A percentile compares a stretch with the other conserved stretches of the same genome.
phyloP scores from a whole-genome alignment of 306 rosid genomes.

The Quercus agrifolia region DNA sequence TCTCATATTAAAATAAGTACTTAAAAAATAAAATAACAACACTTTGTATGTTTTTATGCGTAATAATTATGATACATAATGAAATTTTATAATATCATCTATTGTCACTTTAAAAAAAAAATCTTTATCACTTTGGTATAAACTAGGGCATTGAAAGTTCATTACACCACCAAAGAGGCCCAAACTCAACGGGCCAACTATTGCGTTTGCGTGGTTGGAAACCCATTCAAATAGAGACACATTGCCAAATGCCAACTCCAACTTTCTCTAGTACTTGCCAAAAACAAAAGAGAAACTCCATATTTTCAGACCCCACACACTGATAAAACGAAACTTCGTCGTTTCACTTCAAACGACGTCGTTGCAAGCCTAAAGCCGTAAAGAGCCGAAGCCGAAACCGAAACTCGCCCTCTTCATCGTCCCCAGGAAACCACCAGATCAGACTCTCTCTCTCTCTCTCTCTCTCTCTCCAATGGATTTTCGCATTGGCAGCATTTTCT shows the following conservation, averaged over 20 bases:
- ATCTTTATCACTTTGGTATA: too few relatives aligned
- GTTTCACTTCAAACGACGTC: neutral
- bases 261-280: too few relatives aligned
- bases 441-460: neutral
- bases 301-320: neutral
- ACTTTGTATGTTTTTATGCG: too few relatives aligned
- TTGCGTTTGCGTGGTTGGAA: neutral
- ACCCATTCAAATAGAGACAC: neutral
- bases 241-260: neutral
- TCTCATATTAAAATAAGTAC: too few relatives aligned
- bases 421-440: slow-evolving; percentile 8
- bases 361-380: neutral
- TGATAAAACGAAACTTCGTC: neutral
- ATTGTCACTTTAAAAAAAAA: too few relatives aligned
- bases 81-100: too few relatives aligned
- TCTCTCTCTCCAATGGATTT: slow-evolving; percentile 15
- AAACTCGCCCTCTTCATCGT: neutral
- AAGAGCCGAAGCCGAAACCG: neutral
- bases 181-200: neutral
- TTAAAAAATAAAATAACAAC: too few relatives aligned
- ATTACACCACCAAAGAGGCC: neutral
- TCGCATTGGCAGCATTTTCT: slow-evolving; percentile 6
- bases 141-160: neutral
- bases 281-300: too few relatives aligned
- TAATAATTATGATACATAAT: too few relatives aligned